phyloP scores from a whole-genome alignment of 2,329 filamentous ascomycete species.

The Colletotrichum horii region DNA sequence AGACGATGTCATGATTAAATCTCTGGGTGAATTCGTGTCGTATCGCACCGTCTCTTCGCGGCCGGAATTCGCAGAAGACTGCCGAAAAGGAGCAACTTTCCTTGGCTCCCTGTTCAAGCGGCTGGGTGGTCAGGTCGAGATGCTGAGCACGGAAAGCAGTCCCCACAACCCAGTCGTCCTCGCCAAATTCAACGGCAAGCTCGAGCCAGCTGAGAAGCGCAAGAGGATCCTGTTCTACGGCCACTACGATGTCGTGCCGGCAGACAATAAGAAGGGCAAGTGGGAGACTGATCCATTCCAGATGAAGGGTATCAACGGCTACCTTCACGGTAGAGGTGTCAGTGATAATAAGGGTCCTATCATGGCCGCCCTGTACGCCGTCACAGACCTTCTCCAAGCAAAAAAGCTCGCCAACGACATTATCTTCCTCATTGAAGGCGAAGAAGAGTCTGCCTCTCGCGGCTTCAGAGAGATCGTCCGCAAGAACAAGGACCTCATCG shows the following conservation, averaged over 20 bases:
- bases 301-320: constrained; percentile 89
- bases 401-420: constrained; percentile 86
- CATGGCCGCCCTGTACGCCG: constrained; percentile 90
- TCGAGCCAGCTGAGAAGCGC: constrained; percentile 65
- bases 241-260: constrained; percentile 96
- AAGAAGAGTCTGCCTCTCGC: constrained; percentile 92
- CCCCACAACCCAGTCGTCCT: constrained; percentile 89
- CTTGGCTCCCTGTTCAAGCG: constrained; percentile 90
- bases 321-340: constrained; percentile 93
- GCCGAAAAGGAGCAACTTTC: constrained; percentile 89
- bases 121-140: constrained; percentile 86
- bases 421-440: constrained; percentile 93
- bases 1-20: constrained; percentile 68
- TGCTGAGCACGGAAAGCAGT: constrained; percentile 80
- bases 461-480: constrained; percentile 87
- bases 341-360: constrained; percentile 98
- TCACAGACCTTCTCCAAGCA: constrained; percentile 85
- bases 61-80: constrained; percentile 87
- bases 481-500: constrained; percentile 83
- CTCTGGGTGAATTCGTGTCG: constrained; percentile 83
- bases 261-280: constrained; percentile 79
- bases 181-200: constrained; percentile 84
- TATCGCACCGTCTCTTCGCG: constrained; percentile 92
- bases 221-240: constrained; percentile 97
- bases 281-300: constrained; percentile 91